phyloP scores from a whole-genome alignment of 345 rosid genomes.

The Moricandia moricandioides region DNA sequence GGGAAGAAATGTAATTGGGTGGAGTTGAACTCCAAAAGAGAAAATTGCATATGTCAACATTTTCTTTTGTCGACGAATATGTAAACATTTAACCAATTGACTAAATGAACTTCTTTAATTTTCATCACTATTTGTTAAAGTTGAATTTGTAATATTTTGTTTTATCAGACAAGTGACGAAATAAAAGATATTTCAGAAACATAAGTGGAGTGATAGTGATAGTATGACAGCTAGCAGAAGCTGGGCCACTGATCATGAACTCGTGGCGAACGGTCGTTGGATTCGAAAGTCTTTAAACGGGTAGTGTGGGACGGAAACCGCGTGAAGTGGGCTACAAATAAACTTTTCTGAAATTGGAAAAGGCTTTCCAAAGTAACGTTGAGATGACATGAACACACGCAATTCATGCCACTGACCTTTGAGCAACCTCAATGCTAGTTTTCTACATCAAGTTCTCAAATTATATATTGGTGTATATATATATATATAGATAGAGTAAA shows the following conservation, averaged over 20 bases:
- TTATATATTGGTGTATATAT: too few species aligned
- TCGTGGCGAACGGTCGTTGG: conserved; percentile 22
- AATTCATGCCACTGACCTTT: conserved; percentile 22
- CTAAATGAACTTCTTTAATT: background rate
- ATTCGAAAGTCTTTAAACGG: conserved; percentile 13
- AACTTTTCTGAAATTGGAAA: background rate
- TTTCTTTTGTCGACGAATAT: too few species aligned
- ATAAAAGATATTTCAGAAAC: background rate
- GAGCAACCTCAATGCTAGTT: too few species aligned
- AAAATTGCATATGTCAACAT: too few species aligned
- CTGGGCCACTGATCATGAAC: background rate
- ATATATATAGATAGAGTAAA: too few species aligned
- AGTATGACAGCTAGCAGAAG: conserved; percentile 21
- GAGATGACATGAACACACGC: conserved; percentile 30
- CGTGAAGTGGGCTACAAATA: conserved; percentile 20
- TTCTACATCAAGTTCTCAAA: too few species aligned
- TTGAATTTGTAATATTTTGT: background rate
- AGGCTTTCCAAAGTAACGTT: conserved; percentile 15
- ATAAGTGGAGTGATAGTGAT: conserved; percentile 33
- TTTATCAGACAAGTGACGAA: background rate
- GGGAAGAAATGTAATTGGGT: too few species aligned
- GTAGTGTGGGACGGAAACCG: conserved; percentile 22
- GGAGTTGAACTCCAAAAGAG: too few species aligned
- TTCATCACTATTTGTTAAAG: background rate
- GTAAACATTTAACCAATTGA: too few species aligned